Conservation (phyloP, 2,329 filamentous ascomycete species). For the Onygena corvina region DNA sequence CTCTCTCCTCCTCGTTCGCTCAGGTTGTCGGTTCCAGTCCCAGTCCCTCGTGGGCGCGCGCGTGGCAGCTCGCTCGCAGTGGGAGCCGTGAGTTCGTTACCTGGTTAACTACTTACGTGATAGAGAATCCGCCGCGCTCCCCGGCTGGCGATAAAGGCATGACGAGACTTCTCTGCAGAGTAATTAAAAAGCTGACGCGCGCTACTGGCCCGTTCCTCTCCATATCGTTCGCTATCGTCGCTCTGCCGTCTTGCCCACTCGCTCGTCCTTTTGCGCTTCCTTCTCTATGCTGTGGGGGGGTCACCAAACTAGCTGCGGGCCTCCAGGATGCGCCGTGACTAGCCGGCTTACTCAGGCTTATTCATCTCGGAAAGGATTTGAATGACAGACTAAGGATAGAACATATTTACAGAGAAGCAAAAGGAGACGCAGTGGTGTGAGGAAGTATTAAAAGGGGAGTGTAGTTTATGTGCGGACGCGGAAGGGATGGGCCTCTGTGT, state of each 20-base stretch:
- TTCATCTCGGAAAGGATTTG: too few species aligned
- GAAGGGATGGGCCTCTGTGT: slow-evolving; percentile 54
- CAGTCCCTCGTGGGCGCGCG: neutral
- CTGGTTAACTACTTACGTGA: slow-evolving; percentile 3
- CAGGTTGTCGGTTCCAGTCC: neutral
- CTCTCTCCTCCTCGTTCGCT: neutral
- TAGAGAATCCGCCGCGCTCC: neutral
- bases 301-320: neutral
- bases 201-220: neutral
- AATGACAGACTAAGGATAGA: too few species aligned
- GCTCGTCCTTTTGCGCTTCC: too few species aligned
- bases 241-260: neutral
- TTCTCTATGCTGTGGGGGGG: slow-evolving; percentile 4
- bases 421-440: too few species aligned
- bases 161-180: neutral
- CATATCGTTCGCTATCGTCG: too few species aligned
- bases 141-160: slow-evolving; percentile 2
- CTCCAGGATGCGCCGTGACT: neutral
- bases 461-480: slow-evolving; percentile 18
- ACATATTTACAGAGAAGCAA: neutral
- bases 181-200: neutral
- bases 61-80: neutral
- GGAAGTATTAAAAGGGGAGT: neutral
- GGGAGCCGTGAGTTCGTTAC: neutral
- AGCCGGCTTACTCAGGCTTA: slow-evolving; percentile 1